phyloP scores from a whole-genome alignment of 1,284 basidiomycete species.

The Kwoniella shivajii region DNA sequence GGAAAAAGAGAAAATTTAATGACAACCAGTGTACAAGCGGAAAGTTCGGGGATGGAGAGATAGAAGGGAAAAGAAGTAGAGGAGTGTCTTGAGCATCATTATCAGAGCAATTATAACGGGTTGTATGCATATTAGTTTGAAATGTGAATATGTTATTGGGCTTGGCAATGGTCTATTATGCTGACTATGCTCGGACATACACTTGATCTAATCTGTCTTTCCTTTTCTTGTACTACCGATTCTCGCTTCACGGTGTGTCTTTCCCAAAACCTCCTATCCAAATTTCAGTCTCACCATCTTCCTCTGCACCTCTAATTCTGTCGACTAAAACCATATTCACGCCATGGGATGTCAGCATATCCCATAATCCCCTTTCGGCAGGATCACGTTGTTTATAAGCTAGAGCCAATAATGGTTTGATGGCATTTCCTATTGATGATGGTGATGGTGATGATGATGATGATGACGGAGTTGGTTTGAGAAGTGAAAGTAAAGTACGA shows the following conservation, averaged over 20 bases:
- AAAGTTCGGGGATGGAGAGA: too few species aligned
- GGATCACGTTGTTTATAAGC: constrained; percentile 81
- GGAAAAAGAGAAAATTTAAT: too few species aligned
- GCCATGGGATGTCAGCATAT: constrained; percentile 56
- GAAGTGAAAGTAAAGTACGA: constrained; percentile 37
- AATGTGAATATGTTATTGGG: neutral
- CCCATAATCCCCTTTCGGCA: constrained; percentile 72
- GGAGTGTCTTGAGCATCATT: too few species aligned
- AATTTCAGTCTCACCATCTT: constrained; percentile 63
- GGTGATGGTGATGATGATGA: neutral
- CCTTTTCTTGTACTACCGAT: neutral
- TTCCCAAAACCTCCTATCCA: constrained; percentile 59
- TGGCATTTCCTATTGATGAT: neutral
- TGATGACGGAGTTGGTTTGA: constrained; percentile 10
- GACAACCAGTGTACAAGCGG: too few species aligned
- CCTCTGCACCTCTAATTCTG: constrained; percentile 62
- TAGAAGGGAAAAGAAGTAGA: too few species aligned
- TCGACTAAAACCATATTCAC: constrained; percentile 56
- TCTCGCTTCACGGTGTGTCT: neutral
- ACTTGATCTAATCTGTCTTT: neutral
- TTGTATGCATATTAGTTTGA: neutral
- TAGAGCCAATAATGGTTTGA: constrained; percentile 58
- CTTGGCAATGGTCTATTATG: too few species aligned
- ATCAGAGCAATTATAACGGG: too few species aligned
- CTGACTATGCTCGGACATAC: too few species aligned